Conservation (phyloP, 352 stramenopile genomes). For the Elongisporangium prolatum region DNA sequence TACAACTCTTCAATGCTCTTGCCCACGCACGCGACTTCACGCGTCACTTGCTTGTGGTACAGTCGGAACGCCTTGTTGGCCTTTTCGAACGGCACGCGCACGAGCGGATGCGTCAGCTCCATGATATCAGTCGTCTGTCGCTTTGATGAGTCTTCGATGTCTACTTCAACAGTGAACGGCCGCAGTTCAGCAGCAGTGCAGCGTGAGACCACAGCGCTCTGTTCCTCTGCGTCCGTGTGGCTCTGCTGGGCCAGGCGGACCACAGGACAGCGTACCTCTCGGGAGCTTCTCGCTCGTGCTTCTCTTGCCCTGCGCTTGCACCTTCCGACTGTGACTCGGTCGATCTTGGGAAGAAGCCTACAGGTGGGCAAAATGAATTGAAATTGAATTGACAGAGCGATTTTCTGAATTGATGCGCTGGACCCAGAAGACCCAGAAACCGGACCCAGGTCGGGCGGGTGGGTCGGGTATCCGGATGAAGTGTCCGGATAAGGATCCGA, state of each 20-base stretch:
- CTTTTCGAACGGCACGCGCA: constrained; percentile 73
- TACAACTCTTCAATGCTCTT: constrained; percentile 46
- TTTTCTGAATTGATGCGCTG: constrained; percentile 7
- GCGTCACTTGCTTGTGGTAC: constrained; percentile 76
- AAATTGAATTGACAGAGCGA: constrained; percentile 9
- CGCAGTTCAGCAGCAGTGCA: neutral
- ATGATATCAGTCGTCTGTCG: constrained; percentile 12
- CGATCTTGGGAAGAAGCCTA: constrained; percentile 1
- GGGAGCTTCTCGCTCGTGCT: neutral
- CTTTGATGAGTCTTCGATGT: neutral
- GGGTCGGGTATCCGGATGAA: constrained; percentile 11
- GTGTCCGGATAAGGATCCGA: constrained; percentile 10
- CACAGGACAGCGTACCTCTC: neutral
- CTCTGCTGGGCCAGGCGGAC: neutral
- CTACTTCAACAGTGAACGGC: neutral
- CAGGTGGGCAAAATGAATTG: neutral
- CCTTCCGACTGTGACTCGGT: neutral
- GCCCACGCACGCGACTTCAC: constrained; percentile 46
- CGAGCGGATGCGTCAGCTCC: constrained; percentile 64
- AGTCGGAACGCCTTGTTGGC: constrained; percentile 73
- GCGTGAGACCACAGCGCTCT: neutral
- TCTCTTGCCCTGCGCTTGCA: neutral
- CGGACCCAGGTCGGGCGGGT: neutral
- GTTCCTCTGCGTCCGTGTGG: neutral
- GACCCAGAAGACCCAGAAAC: constrained; percentile 2